A percentile compares a stretch with the other conserved stretches of the same genome.
phyloP scores from a whole-genome alignment of 257 asterid genomes.

The Osmanthus fragrans region DNA sequence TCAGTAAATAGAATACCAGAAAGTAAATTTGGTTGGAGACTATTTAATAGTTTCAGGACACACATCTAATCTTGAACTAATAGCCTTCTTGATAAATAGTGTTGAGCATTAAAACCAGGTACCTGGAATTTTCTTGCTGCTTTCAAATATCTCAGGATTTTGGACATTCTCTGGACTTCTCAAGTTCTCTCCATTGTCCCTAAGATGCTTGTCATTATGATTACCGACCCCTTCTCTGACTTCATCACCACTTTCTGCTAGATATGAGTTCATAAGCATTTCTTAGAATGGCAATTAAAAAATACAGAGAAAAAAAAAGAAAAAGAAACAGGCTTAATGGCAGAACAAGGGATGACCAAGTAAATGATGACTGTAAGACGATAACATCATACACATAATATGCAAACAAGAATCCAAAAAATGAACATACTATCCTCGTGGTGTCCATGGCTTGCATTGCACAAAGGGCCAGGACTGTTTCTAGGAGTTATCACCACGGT shows the following conservation, averaged over 20 bases:
- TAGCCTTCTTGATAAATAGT: neutral
- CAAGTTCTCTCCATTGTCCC: constrained; percentile 23
- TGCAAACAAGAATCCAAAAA: constrained; percentile 1
- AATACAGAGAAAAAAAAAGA: neutral
- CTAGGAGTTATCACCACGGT: constrained; percentile 1
- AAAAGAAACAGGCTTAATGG: neutral
- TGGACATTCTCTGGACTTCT: constrained; percentile 21
- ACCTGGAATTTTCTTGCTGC: constrained; percentile 41
- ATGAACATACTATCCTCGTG: constrained; percentile 20
- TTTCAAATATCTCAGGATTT: constrained; percentile 15
- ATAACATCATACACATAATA: neutral
- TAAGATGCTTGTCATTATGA: constrained; percentile 17
- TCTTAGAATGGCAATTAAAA: neutral
- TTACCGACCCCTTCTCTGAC: constrained; percentile 27
- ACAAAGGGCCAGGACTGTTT: neutral
- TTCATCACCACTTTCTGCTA: constrained; percentile 29
- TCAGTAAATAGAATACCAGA: neutral
- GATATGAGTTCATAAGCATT: constrained; percentile 20
- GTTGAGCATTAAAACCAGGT: neutral
- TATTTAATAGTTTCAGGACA: neutral
- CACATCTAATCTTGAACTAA: neutral
- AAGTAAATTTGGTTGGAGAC: neutral
- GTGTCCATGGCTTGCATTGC: constrained; percentile 9
- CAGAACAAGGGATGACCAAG: neutral
- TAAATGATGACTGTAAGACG: neutral